Evolutionary conservation across 345 rosid genomes (phyloP).

Genomic region (Aegle marmelos): DNA sequence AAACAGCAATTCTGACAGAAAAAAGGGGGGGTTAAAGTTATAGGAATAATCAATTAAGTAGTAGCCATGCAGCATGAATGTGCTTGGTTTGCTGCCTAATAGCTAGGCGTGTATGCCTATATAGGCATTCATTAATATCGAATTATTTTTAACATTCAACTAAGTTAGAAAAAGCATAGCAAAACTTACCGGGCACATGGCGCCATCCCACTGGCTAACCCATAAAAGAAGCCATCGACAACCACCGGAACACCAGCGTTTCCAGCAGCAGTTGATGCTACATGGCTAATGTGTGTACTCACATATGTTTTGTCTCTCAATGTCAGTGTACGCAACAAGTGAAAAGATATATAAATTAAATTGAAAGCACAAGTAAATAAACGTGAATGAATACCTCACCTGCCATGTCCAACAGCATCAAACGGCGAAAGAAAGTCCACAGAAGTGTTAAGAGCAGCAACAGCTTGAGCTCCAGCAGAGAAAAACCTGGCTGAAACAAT

Average conservation of each 20-base stretch:
- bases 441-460: conserved; percentile 46
- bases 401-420: conserved; percentile 85
- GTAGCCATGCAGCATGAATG: background rate
- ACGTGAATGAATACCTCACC: conserved; percentile 28
- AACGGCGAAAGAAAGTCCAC: conserved; percentile 80
- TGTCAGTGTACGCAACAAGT: no score
- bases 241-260: conserved; percentile 72
- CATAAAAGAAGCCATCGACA: conserved; percentile 64
- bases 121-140: no score
- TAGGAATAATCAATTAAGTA: background rate
- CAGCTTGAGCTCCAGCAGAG: conserved; percentile 78
- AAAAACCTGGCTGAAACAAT: conserved; percentile 73
- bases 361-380: background rate
- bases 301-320: background rate
- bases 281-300: conserved; percentile 50
- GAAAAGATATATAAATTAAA: background rate
- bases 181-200: conserved; percentile 67
- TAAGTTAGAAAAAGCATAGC: no score
- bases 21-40: background rate
- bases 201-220: conserved; percentile 81
- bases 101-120: no score
- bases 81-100: no score
- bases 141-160: no score
- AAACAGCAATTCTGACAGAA: conserved; percentile 62
- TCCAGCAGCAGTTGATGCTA: conserved; percentile 83